Evolutionary conservation across 345 rosid species (phyloP), one percentile per base, ranked within the genome.

Genomic region (Hibiscus mutabilis): DNA sequence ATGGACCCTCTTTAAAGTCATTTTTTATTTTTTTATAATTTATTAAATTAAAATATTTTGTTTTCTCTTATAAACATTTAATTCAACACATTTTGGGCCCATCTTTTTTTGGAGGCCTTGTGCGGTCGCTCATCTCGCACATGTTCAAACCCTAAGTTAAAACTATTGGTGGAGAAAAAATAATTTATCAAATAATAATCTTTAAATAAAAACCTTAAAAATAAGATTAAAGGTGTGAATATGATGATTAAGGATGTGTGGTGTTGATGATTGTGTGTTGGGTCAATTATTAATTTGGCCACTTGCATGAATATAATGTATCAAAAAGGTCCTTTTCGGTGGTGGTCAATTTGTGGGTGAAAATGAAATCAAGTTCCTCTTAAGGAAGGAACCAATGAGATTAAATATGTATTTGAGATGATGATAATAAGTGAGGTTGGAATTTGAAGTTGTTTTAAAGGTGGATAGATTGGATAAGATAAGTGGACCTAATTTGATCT

Each of bases 401-500:
- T 46, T 24, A 46, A 2, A 40, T 40, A 40, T 2, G 9, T 40
- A 40, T 19, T 47, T 49, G 22, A 47, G 37, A 47, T 66, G 25
- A 65, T 22, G 33, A 31, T 5, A 27, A 24, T 3, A 27, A 31
- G 25, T 21, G 72, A 71, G 81, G 71, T 22, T 21, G 44, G 69
- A 51, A 59, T 49, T 73, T 78, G 81, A 79, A 64, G 81, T 73
- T 81, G 59, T 37, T 59, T 73, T 35, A 35, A 35, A 35, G 40
- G 40, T 35, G 40, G 40, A 35, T 35, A 6, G 40, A 35, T 35
- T 40, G 44, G 66, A 71, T 59, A 67, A 74, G 73, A 69, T 47
- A 27, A 27, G 79, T 74, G 81, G 78, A 29, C 80, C 76, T 46
- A 12, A 56, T 29, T 65, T 64, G 74, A 77, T 84, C 69, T 67